phyloP scores from a whole-genome alignment of 2,329 filamentous ascomycete genomes.

The Blastomyces gilchristii region DNA sequence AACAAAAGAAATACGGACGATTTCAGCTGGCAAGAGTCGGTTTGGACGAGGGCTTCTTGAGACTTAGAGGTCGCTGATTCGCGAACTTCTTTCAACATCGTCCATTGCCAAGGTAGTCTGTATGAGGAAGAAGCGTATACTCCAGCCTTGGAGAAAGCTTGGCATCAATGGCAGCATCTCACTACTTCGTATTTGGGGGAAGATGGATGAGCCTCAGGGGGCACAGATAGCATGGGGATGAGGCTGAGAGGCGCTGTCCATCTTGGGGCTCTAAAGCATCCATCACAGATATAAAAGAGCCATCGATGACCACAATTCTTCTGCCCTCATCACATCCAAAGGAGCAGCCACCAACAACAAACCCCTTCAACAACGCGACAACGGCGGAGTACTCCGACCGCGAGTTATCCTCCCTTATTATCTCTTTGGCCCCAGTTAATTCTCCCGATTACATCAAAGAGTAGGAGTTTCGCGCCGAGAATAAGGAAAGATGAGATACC shows the following conservation, averaged over 20 bases:
- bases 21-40: background rate
- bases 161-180: background rate
- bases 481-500: constrained; percentile 1
- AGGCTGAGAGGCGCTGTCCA: background rate
- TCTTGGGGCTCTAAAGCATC: background rate
- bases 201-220: background rate
- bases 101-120: background rate
- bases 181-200: background rate
- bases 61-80: background rate
- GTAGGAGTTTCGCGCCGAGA: background rate
- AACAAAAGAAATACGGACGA: background rate
- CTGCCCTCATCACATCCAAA: background rate
- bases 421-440: background rate
- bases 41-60: background rate
- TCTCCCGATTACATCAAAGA: too few species aligned
- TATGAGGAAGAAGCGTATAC: background rate
- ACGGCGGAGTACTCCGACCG: background rate
- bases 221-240: background rate
- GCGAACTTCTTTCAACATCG: background rate
- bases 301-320: background rate
- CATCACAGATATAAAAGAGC: background rate
- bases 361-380: too few species aligned
- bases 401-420: background rate
- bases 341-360: background rate
- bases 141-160: background rate